A percentile compares a stretch with the other conserved stretches of the same genome.
These are phyloP conservation scores for Trichoderma koningii DNA, from an alignment of 2,329 filamentous ascomycete genomes.

Conservation along the genomic window DNA sequence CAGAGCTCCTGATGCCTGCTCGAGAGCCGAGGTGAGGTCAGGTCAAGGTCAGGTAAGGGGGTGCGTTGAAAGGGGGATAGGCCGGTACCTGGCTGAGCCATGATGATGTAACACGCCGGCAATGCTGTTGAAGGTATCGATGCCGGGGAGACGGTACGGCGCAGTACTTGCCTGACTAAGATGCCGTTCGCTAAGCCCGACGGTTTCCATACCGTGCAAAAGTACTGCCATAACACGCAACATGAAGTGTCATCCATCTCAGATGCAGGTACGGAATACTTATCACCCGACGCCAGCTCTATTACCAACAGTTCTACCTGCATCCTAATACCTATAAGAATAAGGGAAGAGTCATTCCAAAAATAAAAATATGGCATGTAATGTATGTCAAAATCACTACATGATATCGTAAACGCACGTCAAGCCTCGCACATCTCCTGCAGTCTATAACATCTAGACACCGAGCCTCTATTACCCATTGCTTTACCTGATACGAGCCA, in stretches of 20 bases:
- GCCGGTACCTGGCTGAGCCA: background rate
- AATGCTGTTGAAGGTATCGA: background rate
- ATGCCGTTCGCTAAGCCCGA: background rate
- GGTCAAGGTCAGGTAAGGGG: background rate
- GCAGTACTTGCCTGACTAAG: background rate
- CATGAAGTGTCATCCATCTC: no score
- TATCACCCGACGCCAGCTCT: no score
- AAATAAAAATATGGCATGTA: conserved; percentile 4
- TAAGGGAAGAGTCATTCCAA: background rate
- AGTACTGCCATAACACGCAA: no score
- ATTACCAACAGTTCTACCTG: no score
- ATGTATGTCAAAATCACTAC: conserved; percentile 7
- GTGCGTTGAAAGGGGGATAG: background rate
- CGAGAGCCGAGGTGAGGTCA: no score
- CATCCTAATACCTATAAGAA: no score
- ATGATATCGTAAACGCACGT: conserved; percentile 1
- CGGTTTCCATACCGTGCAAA: no score
- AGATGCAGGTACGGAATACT: no score
- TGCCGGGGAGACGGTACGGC: no score
- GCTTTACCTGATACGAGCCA: conserved; percentile 60
- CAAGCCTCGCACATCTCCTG: background rate
- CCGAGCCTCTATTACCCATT: conserved; percentile 1
- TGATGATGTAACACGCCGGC: background rate
- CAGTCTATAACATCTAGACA: conserved; percentile 4
- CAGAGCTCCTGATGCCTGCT: conserved; percentile 1